Evolutionary conservation across 2,329 filamentous ascomycete genomes (phyloP), one percentile per base, ranked within the genome.

Genomic region (Pseudogymnoascus sp.): DNA sequence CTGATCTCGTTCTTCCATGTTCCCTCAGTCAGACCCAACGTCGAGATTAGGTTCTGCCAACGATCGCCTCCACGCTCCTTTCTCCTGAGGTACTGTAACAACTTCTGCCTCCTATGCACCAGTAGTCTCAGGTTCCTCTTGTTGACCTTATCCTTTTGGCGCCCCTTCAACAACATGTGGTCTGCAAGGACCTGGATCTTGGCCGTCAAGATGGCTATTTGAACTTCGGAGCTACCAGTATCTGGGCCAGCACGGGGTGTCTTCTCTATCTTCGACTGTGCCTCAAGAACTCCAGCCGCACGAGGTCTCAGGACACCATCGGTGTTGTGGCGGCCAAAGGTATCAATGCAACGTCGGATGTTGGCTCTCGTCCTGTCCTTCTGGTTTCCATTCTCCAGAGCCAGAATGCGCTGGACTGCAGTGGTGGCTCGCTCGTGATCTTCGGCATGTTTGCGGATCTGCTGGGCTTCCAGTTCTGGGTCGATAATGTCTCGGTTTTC

Each of bases 141-240:
- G 79, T 97, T 97, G 74, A 91, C 85, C 80, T 96, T 96, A 74
- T 99, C 95, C 74, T 88, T 91, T 75, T 89, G 85, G 4, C 88
- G 90, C 69, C 80, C 77, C 65, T 86, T 83, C 43, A 79, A 81
- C 71, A 88, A 82, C 61, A 96, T 77, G 68, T 88, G 87, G 68
- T 89, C 82, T 14, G 89, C 88, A 60, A 99, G 75, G 23, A 88
- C 87, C 66, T 91, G 83, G 73, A 99, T 99, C 82, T 97, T 97
- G 63, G 91, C 85, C 2, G 95, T 99, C 74, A 99, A 77, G 69
- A 99, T 96, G 53, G 92, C 93, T 68, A 96, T 91, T 80, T 99
- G 95, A n/a, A 99, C 96, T 77, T 99, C 95, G 5, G 91, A 91
- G 70, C 91, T 96, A 37, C 95, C 95, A 0, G 93, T 99, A 74